Evolutionary conservation across 169 alveolate genomes (phyloP), one percentile per base, ranked within the genome.

Genomic region (Plasmodium vivax): DNA sequence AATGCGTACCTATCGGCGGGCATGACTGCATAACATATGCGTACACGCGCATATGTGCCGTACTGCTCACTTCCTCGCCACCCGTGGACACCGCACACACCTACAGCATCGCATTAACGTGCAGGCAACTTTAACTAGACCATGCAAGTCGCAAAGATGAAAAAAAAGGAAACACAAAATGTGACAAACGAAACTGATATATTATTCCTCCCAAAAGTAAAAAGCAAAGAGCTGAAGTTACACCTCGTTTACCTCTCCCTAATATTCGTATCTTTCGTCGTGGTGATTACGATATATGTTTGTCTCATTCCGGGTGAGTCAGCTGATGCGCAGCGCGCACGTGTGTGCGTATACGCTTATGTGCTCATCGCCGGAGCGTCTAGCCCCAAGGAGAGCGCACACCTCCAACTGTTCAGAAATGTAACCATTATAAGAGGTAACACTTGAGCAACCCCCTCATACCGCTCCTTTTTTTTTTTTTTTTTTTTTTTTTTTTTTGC

Each of bases 291-390:
- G 36, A n/a, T 81, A 23, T 90, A 90, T 43, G n/a, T 90, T 41
- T 54, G 32, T 82, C 43, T 81, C 36, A 90, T 90, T 32, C 94
- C 94, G 36, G 94, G 94, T 90, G 73, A 62, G 45, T 32, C 45
- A 34, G 16, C 32, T 32, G 36, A 23, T 68, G 38, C 34, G 10
- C 36, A 62, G 3, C 4, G 19, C 58, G 16, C 14, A 45, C 16
- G 58, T 2, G 5, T 12, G 58, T 12, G 58, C 14, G 58, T 47
- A 0, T 0, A 12, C 3, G 19, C 19, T 3, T 36, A 0, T 0
- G 3, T 0, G 19, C 19, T 5, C 58, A 47, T 45, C 58, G 19
- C 58, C n/a, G n/a, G 58, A 0, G 58, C 19, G 58, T 12, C 0
- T 0, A 47, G 19, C 58, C 8, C 4, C 16, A 47, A 47, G 7